phyloP scores from a whole-genome alignment of 1,284 basidiomycete genomes.

The Ceratobasidium sp. region DNA sequence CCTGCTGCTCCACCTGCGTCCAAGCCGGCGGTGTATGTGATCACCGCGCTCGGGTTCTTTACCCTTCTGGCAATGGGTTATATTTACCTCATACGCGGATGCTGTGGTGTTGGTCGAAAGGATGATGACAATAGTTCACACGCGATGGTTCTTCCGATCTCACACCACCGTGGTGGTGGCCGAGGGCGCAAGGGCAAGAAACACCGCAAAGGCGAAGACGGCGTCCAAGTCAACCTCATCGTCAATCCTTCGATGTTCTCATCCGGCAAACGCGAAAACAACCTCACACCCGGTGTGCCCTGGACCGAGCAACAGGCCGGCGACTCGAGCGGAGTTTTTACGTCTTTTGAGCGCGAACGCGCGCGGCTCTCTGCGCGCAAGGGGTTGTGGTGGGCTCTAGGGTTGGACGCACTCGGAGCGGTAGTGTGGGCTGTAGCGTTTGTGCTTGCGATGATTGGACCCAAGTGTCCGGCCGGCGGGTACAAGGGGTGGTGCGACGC shows the following conservation, averaged over 20 bases:
- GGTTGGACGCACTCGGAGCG: slow-evolving; percentile 62
- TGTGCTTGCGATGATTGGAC: slow-evolving; percentile 68
- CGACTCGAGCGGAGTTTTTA: slow-evolving; percentile 61
- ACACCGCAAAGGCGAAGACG: slow-evolving; percentile 51
- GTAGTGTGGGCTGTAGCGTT: slow-evolving; percentile 69
- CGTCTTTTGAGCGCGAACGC: slow-evolving; percentile 70
- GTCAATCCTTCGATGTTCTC: slow-evolving; percentile 71
- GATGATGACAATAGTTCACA: slow-evolving; percentile 56
- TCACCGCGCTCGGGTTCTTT: slow-evolving; percentile 67
- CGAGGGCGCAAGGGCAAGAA: slow-evolving; percentile 50
- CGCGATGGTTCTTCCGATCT: slow-evolving; percentile 71
- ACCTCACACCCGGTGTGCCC: slow-evolving; percentile 36
- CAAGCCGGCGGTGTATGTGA: slow-evolving; percentile 65
- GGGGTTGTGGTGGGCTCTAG: slow-evolving; percentile 64
- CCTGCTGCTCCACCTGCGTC: slow-evolving; percentile 66
- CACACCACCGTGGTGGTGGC: slow-evolving; percentile 12
- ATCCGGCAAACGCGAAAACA: slow-evolving; percentile 10
- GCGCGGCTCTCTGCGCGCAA: slow-evolving; percentile 68
- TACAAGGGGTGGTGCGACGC: slow-evolving; percentile 76
- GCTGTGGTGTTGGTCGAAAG: slow-evolving; percentile 59
- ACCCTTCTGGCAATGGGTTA: slow-evolving; percentile 65
- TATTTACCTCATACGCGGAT: slow-evolving; percentile 68
- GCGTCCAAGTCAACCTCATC: slow-evolving; percentile 76
- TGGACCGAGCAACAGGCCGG: slow-evolving; percentile 39
- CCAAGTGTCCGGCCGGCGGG: slow-evolving; percentile 69